These are phyloP conservation scores for Allium cepa DNA, from an alignment of 106 monocot genomes.

Conservation along the genomic window DNA sequence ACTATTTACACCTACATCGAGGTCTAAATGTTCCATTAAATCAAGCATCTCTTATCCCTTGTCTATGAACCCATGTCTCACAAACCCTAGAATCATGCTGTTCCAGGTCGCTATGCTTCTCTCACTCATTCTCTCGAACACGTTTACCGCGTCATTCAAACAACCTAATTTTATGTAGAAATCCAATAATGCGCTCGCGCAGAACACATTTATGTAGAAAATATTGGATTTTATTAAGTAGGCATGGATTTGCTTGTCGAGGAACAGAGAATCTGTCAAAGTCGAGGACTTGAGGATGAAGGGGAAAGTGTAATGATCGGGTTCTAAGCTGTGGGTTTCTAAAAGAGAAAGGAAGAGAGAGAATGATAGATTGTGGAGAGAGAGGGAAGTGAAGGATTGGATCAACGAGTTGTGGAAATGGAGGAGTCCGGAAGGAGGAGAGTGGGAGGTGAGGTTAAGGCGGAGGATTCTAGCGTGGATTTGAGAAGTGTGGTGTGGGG, in stretches of 20 bases:
- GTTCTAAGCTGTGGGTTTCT: constrained; percentile 3
- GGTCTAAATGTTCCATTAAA: constrained; percentile 10
- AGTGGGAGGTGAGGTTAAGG: constrained; percentile 2
- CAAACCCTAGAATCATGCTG: constrained; percentile 28
- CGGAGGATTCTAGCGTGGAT: constrained; percentile 1
- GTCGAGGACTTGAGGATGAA: constrained; percentile 1
- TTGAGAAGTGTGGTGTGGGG: not conserved
- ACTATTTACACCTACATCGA: not conserved
- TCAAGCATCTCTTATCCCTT: constrained; percentile 29
- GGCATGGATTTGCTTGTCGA: constrained; percentile 49
- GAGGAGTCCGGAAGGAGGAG: constrained; percentile 5
- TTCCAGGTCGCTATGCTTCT: constrained; percentile 40
- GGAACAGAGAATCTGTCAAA: constrained; percentile 7
- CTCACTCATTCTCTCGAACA: constrained; percentile 55
- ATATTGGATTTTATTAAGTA: constrained; percentile 27
- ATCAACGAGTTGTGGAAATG: not conserved
- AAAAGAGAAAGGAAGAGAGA: constrained; percentile 14
- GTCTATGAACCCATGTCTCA: constrained; percentile 29
- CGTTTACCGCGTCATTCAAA: constrained; percentile 10
- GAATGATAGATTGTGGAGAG: constrained; percentile 15
- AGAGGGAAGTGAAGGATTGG: not conserved
- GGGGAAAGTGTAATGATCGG: constrained; percentile 6
- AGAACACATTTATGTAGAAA: constrained; percentile 26
- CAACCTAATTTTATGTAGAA: not conserved
- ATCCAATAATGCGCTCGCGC: constrained; percentile 15